Base-by-base conservation (phyloP, 2,329 filamentous ascomycete genomes). In the Alternaria sp. region DNA sequence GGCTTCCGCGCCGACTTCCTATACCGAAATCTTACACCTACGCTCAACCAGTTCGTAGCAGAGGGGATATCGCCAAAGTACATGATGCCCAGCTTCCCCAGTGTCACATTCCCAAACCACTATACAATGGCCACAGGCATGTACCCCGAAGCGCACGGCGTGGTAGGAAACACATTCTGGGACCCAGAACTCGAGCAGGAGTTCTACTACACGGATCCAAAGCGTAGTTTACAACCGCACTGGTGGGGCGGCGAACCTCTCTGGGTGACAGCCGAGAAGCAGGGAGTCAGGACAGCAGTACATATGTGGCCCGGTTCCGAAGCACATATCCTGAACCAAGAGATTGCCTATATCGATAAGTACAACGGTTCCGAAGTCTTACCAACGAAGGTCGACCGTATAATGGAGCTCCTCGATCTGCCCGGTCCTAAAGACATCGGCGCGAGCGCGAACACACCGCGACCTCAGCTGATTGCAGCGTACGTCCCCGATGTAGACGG, bases 251-350 rank as follows among this genome's bases (percentile, higher is more conserved):
- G 93, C 4, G 93, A 98, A 77, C 96, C 96, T 0, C 85, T 99
- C 28, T 99, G 96, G 96, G 90, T 91, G 25, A 96, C 95, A 1
- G 95, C 95, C 6, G 96, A 98, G 82, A 88, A 87, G 61, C 91
- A 93, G 70, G 91, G 91, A 6, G 84, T 96, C 30, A 87, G 88
- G 60, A 89, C 90, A 28, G 96, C 93, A 1, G 89, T 99, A 25
- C 96, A 99, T 78, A 99, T 99, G 96, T 99, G 96, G 96, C 96
- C 96, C 2, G 96, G 96, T 3, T 96, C 92, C 46, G 96, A 99
- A 81, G 94, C 94, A 6, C 90, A 93, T 77, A 91, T 97, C 64
- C 85, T 88, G 12, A 84, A 86, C n/a, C 83, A 90, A 17, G 89
- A 94, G 66, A 93, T 94, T 3, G 90, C 88, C 10, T 93, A 93